These are phyloP conservation scores for Coleophoma crateriformis DNA, from an alignment of 2,329 filamentous ascomycete genomes.

Conservation along the genomic window DNA sequence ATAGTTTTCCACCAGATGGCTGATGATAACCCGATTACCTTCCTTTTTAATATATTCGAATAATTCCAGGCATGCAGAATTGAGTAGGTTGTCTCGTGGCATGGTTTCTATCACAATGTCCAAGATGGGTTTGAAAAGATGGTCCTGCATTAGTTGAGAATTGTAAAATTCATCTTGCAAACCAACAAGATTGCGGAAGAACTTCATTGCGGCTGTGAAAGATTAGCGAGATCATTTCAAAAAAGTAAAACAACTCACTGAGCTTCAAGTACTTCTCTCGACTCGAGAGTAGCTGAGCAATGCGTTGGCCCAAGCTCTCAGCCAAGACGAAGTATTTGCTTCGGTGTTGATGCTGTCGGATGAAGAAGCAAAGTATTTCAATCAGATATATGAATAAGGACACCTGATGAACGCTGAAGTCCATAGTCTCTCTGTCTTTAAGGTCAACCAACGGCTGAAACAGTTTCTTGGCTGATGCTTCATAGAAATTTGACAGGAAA, in stretches of 20 bases:
- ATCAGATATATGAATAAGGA: slow-evolving; percentile 88
- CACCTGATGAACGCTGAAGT: slow-evolving; percentile 76
- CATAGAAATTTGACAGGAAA: slow-evolving; percentile 86
- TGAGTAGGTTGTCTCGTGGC: slow-evolving; percentile 87
- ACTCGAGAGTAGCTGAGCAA: slow-evolving; percentile 76
- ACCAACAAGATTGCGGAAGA: slow-evolving; percentile 81
- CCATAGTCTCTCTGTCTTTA: slow-evolving; percentile 61
- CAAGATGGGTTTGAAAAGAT: slow-evolving; percentile 77
- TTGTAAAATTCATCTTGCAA: slow-evolving; percentile 90
- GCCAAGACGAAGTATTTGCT: slow-evolving; percentile 84
- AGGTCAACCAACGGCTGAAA: slow-evolving; percentile 84
- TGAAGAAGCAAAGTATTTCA: slow-evolving; percentile 90
- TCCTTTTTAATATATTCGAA: slow-evolving; percentile 88
- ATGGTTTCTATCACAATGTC: slow-evolving; percentile 80
- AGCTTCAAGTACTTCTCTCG: slow-evolving; percentile 91
- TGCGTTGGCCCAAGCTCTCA: slow-evolving; percentile 70
- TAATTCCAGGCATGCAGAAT: slow-evolving; percentile 88
- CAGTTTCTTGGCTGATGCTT: slow-evolving; percentile 75
- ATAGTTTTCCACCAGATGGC: slow-evolving; percentile 79
- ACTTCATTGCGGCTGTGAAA: slow-evolving; percentile 73
- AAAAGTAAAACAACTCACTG: slow-evolving; percentile 47
- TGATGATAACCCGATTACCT: slow-evolving; percentile 73
- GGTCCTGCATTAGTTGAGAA: slow-evolving; percentile 74
- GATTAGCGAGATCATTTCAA: slow-evolving; percentile 7
- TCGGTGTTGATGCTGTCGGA: slow-evolving; percentile 79